These are phyloP conservation scores for Backusella macrospora DNA, from an alignment of 192 early-diverging fungal species.

Conservation along the genomic window DNA sequence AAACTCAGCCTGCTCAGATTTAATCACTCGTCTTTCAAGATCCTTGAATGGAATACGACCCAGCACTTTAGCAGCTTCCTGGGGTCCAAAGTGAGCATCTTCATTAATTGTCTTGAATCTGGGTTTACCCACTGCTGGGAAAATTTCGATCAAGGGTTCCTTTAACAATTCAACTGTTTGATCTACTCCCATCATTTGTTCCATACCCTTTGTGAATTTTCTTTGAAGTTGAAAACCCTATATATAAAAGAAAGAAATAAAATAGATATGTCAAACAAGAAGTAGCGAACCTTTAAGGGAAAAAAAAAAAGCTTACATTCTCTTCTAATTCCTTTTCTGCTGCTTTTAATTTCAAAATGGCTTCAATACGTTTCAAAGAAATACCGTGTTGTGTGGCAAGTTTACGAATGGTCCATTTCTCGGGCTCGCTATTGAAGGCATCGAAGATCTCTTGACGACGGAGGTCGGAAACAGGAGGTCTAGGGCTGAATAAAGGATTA, in stretches of 20 bases:
- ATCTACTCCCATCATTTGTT: conserved; percentile 72
- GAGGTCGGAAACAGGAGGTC: conserved; percentile 71
- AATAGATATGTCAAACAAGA: background rate
- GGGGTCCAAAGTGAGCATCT: conserved; percentile 67
- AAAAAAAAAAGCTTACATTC: conserved; percentile 44
- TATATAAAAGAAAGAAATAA: background rate
- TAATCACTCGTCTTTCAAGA: conserved; percentile 43
- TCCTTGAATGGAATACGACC: conserved; percentile 61
- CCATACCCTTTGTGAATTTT: conserved; percentile 81
- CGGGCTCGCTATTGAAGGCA: conserved; percentile 60
- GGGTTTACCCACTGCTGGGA: conserved; percentile 68
- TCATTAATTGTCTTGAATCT: conserved; percentile 85
- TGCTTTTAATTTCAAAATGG: conserved; percentile 87
- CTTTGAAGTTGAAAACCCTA: conserved; percentile 63
- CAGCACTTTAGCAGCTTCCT: conserved; percentile 81
- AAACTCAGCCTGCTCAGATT: conserved; percentile 26
- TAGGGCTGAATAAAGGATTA: conserved; percentile 85
- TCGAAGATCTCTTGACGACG: conserved; percentile 75
- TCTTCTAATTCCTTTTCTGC: conserved; percentile 73
- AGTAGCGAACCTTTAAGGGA: no score
- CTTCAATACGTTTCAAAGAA: conserved; percentile 86
- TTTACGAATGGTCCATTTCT: conserved; percentile 64
- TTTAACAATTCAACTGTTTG: conserved; percentile 29
- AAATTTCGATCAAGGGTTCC: conserved; percentile 61
- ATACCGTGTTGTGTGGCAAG: conserved; percentile 72